Evolutionary conservation across 129 eudicot species (phyloP).

Genomic region (Kitagawia praeruptora): DNA sequence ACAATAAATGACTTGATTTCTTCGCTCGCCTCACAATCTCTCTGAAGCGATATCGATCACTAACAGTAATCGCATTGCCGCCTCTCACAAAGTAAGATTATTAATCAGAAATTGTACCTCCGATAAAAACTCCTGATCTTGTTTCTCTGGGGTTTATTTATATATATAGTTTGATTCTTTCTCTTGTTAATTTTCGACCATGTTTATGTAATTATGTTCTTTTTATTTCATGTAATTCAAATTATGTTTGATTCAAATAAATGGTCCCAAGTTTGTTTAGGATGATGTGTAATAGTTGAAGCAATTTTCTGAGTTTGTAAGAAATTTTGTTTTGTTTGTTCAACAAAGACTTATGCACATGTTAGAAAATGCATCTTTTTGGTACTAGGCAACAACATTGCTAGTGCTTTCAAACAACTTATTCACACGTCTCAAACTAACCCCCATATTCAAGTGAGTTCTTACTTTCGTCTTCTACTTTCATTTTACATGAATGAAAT

Average conservation of each 20-base stretch:
- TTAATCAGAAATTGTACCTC: neutral
- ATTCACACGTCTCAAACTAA: constrained; percentile 20
- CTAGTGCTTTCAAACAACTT: constrained; percentile 13
- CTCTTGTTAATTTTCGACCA: no score
- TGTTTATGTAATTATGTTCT: neutral
- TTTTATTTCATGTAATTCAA: neutral
- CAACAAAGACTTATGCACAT: neutral
- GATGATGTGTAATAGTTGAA: neutral
- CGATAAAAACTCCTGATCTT: neutral
- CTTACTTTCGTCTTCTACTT: neutral
- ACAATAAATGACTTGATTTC: neutral
- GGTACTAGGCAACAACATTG: neutral
- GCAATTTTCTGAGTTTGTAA: neutral
- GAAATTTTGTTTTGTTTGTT: neutral
- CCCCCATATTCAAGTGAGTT: constrained; percentile 32
- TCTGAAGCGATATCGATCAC: neutral
- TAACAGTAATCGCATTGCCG: neutral
- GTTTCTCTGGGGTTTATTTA: neutral
- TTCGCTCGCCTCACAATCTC: neutral
- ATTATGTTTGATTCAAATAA: neutral
- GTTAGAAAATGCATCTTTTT: constrained; percentile 3
- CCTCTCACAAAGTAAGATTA: neutral
- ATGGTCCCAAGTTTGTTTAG: neutral
- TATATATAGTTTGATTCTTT: neutral
- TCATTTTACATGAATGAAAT: neutral